Evolutionary conservation across 768 basidiomycete genomes (phyloP), one percentile per base, ranked within the genome.

Genomic region (Bullera alba): DNA sequence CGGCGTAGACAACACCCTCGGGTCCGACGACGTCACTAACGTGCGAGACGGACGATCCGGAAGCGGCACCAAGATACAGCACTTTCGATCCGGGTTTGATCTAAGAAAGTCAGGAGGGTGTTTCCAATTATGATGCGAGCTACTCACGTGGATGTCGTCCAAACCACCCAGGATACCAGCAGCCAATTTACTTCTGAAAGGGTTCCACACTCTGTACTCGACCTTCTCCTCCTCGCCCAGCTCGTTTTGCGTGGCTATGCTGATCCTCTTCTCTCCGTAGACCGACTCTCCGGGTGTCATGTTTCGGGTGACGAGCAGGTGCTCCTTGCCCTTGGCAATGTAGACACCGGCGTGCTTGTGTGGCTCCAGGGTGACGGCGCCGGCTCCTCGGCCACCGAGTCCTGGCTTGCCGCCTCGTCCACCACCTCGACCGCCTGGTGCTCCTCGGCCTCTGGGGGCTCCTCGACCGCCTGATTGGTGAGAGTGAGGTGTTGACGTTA

Each of bases 171-270:
- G 77, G 43, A 97, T 87, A 73, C 95, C 95, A 30, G 95, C 95
- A 26, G 95, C 95, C 60, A 99, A 74, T 78, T 97, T 99, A 70
- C 81, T 83, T 60, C 95, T 81, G 83, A 99, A 99, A 41, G 95
- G 95, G 77, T 99, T 99, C 95, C 95, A 99, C 26, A 99, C 95
- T 48, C 95, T 80, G 75, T 96, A 99, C 75, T 99, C 95, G 58
- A 82, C 79, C 77, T 99, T 99, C 52, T 84, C 86, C 59, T 74
- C 74, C 43, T 71, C 70, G 30, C 62, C 72, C 61, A 66, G 82
- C 17, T 75, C 76, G 43, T 72, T 71, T 23, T 63, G 62, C 10
- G 69, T 62, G 12, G 78, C 88, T 65, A 96, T 81, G 15, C 84
- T 82, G 74, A 96, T 90, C 69, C 93, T 80, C 78, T 99, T 99